phyloP scores from a whole-genome alignment of 73 alveolate genomes.

The Paramecium sexaurelia region DNA sequence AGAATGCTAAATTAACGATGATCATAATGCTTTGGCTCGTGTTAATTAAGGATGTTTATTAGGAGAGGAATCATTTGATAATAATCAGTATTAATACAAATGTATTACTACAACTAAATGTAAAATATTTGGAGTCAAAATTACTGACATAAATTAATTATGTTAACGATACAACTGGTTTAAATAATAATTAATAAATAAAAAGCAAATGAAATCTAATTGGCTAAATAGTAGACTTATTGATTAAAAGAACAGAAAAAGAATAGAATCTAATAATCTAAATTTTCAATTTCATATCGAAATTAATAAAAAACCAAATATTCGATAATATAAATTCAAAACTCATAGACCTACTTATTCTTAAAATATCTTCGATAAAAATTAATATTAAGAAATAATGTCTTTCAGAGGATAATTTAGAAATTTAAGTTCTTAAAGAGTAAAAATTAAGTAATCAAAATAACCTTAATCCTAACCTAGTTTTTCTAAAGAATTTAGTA shows the following conservation, averaged over 20 bases:
- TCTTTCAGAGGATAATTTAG: not conserved
- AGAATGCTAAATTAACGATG: not conserved
- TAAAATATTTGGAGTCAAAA: not conserved
- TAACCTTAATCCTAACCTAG: not conserved
- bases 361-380: not conserved
- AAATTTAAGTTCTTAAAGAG: not conserved
- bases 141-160: not conserved
- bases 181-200: not conserved
- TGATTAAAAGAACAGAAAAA: not conserved
- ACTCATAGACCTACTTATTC: not conserved
- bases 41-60: slow-evolving; percentile 11
- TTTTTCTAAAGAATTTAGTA: not conserved
- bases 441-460: not conserved
- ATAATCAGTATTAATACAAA: not conserved
- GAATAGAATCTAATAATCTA: not conserved
- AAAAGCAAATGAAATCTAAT: not conserved
- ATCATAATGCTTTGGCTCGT: not conserved
- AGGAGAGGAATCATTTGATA: slow-evolving; percentile 20
- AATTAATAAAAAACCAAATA: not conserved
- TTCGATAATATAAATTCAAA: not conserved
- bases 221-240: not conserved
- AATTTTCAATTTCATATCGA: not conserved
- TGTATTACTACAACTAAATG: not conserved
- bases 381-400: not conserved
- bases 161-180: not conserved